Evolutionary conservation across 441 rosid species (phyloP), one percentile per base, ranked within the genome.

Genomic region (Syzygium syzygioides): DNA sequence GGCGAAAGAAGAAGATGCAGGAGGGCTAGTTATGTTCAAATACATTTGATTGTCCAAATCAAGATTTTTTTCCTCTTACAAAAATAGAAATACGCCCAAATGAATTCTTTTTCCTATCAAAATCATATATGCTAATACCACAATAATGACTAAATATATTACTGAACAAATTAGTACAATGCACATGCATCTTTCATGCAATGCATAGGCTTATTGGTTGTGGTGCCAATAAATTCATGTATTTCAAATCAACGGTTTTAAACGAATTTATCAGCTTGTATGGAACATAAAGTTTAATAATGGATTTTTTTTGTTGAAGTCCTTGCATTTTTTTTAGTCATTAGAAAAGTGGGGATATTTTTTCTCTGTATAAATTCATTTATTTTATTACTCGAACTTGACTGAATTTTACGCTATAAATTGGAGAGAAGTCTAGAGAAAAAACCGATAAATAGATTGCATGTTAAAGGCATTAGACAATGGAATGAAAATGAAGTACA

Each of bases 391-490:
- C 1, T 45, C 48, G n/a, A 14, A 59, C 30, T 28, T 3, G 7
- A 15, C 37, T 20, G 0, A 64, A 64, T 64, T 64, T 30, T 30
- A 30, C 34, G 3, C 37, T 17, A 32, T 17, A 15, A 28, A 30
- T 64, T 4, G 12, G 32, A 62, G 68, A 62, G 7, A 28, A n/a
- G 4, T 28, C n/a, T 1, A 14, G 18, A 62, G 68, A 62, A 62
- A 62, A 62, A 62, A 17, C 23, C 12, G 23, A 20, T 14, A 62
- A 64, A n/a, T 4, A 34, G 41, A 45, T 6, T 15, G 76, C 11
- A 17, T 34, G 41, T 2, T 30, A 1, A 1, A 20, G 37, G 20
- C 37, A 17, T 3, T 3, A 1, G 0, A 5, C 17, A 32, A 37
- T 30, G 76, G 41, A 64, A 64, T 30, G 76, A 64, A 64, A 30